Base-by-base conservation (phyloP, 2,329 filamentous ascomycete genomes). In the Coleophoma cylindrospora region DNA sequence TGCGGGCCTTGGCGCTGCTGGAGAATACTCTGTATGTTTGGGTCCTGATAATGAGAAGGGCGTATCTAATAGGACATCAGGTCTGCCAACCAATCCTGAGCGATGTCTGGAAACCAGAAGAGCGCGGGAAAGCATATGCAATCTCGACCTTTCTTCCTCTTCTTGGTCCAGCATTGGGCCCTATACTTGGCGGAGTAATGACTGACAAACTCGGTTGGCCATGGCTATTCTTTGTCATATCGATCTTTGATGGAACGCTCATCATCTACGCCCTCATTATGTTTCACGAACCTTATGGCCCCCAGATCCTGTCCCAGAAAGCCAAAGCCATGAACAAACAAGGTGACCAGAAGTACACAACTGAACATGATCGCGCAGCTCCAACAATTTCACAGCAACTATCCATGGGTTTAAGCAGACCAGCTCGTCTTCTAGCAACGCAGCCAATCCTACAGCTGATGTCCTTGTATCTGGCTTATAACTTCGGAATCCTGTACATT, bases 401-500 rank as follows among this genome's bases (percentile, higher is more conserved):
- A 7, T 17, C 17, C 12, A 41, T 22, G 4, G 68, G 62, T 59
- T 67, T 80, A 8, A 64, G 70, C 1, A 70, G 80, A 0, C 79
- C 58, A 4, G 1, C 58, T 9, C 54, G 74, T 36, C 68, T 83
- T 56, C 67, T 81, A 4, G 66, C 70, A 47, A 71, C 74, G 5
- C 79, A 80, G 45, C 67, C 74, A 1, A 79, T 81, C 48, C 67
- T 82, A 13, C 70, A 79, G 57, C 62, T 74, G 7, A 66, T 79
- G 12, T 71, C 76, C 1, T 54, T 76, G 10, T 76, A 79, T 58
- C 71, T 75, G 57, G 69, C 70, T 13, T 65, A 74, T 40, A 61
- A 73, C 10, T 79, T 81, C 54, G 76, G 78, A 6, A 68, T 76
- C 46, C 67, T 80, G n/a, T 81, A 79, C 57, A 64, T 81, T 5